Percentiles rank a stretch among this genome's conserved stretches.
phyloP scores from a whole-genome alignment of 371 early-diverging fungal species.

The Batkoa obscura region DNA sequence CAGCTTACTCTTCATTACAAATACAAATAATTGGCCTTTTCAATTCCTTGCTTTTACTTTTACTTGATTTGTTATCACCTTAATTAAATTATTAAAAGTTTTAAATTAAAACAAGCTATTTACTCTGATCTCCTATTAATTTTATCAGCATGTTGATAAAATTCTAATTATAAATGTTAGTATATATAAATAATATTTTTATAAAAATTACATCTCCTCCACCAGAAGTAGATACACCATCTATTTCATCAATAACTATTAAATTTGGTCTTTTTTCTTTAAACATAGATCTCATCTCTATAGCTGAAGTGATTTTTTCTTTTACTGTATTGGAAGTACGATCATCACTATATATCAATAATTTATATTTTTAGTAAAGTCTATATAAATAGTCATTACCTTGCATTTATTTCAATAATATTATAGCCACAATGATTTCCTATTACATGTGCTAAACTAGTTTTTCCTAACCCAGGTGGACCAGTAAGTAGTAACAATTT shows the following conservation, averaged over 20 bases:
- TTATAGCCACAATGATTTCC: conserved; percentile 82
- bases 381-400: conserved; percentile 20
- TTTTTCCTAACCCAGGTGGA: conserved; percentile 97
- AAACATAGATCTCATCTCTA: conserved; percentile 55
- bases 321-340: conserved; percentile 60
- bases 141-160: conserved; percentile 55
- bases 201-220: conserved; percentile 24
- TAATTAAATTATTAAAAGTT: too few relatives aligned
- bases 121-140: background rate
- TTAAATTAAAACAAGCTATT: too few relatives aligned
- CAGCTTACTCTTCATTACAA: conserved; percentile 77
- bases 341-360: conserved; percentile 90
- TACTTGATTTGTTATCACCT: too few relatives aligned
- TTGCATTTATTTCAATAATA: conserved; percentile 93
- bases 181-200: background rate
- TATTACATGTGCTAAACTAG: conserved; percentile 89
- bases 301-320: conserved; percentile 47
- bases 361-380: background rate
- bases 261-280: conserved; percentile 49
- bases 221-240: conserved; percentile 63
- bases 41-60: too few relatives aligned
- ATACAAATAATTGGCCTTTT: conserved; percentile 96
- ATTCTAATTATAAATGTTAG: conserved; percentile 15
- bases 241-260: conserved; percentile 91
- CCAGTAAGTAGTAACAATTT: conserved; percentile 86